phyloP scores from a whole-genome alignment of 148 eudicot genomes.

The Camellia sinensis region DNA sequence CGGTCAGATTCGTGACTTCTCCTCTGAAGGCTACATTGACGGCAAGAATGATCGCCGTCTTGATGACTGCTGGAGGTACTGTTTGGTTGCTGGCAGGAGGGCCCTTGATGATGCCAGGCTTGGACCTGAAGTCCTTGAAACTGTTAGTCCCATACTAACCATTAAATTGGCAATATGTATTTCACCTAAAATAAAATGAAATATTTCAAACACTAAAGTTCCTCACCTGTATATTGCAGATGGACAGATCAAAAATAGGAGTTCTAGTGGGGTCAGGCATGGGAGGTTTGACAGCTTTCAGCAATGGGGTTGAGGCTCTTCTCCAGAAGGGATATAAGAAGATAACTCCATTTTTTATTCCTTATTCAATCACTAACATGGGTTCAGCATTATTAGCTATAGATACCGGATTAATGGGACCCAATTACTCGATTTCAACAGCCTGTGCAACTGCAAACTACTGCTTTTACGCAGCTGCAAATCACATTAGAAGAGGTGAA shows the following conservation, averaged over 20 bases:
- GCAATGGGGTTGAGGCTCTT: slow-evolving; percentile 41
- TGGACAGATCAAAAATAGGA: slow-evolving; percentile 48
- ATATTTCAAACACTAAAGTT: background rate
- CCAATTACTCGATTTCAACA: slow-evolving; percentile 56
- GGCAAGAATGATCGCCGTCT: slow-evolving; percentile 51
- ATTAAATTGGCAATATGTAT: background rate
- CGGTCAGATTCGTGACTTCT: slow-evolving; percentile 48
- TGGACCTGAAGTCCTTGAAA: slow-evolving; percentile 35
- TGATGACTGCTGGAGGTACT: slow-evolving; percentile 45
- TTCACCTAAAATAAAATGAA: background rate
- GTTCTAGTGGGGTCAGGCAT: slow-evolving; percentile 55
- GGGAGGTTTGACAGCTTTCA: slow-evolving; percentile 50
- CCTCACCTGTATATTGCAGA: slow-evolving; percentile 24
- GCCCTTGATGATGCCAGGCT: slow-evolving; percentile 52
- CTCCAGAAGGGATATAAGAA: slow-evolving; percentile 43
- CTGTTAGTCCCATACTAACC: slow-evolving; percentile 16
- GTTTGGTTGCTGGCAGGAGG: slow-evolving; percentile 47
- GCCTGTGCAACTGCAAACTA: slow-evolving; percentile 70
- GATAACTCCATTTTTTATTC: slow-evolving; percentile 52
- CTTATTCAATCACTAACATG: slow-evolving; percentile 50
- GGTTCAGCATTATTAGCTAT: slow-evolving; percentile 58
- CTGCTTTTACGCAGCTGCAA: slow-evolving; percentile 56
- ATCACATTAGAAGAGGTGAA: slow-evolving; percentile 59
- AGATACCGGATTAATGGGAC: slow-evolving; percentile 55
- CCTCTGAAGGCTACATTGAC: slow-evolving; percentile 46